These are phyloP conservation scores for Torulaspora indica DNA, from an alignment of 805 yeast genomes.

Conservation along the genomic window DNA sequence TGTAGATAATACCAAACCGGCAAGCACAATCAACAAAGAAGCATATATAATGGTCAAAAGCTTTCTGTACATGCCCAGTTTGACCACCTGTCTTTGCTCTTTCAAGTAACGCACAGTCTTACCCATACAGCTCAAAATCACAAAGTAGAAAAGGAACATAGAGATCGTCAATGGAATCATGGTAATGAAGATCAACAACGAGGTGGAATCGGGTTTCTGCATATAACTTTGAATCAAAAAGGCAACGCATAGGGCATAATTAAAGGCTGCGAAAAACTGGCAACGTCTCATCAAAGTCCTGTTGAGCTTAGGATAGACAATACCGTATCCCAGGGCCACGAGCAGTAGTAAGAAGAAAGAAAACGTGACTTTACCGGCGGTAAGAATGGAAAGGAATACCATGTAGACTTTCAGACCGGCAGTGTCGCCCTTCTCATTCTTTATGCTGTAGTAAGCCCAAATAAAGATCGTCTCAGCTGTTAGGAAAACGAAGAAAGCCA, in stretches of 20 bases:
- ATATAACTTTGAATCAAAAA: conserved; percentile 54
- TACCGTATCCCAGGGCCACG: conserved; percentile 90
- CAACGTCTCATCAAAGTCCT: conserved; percentile 68
- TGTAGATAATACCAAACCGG: conserved; percentile 66
- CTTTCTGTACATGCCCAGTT: conserved; percentile 77
- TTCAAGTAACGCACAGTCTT: conserved; percentile 67
- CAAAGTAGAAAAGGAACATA: conserved; percentile 65
- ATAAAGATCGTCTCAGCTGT: conserved; percentile 79
- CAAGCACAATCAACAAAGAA: conserved; percentile 64
- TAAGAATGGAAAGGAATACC: conserved; percentile 70
- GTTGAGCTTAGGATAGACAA: conserved; percentile 81
- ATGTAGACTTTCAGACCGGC: conserved; percentile 67
- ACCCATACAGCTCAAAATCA: conserved; percentile 68
- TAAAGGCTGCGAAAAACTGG: conserved; percentile 52
- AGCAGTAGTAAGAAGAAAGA: conserved; percentile 82
- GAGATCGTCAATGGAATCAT: conserved; percentile 69
- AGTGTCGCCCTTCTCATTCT: conserved; percentile 54
- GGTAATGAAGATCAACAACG: conserved; percentile 50
- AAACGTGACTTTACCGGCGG: conserved; percentile 77
- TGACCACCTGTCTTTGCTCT: conserved; percentile 87
- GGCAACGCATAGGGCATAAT: conserved; percentile 50
- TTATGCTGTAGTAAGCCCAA: conserved; percentile 87
- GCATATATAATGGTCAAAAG: conserved; percentile 69
- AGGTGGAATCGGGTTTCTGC: conserved; percentile 46
- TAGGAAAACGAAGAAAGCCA: conserved; percentile 78